Evolutionary conservation across 495 filamentous ascomycete species (phyloP).

Genomic region (Hypoxylon fragiforme): DNA sequence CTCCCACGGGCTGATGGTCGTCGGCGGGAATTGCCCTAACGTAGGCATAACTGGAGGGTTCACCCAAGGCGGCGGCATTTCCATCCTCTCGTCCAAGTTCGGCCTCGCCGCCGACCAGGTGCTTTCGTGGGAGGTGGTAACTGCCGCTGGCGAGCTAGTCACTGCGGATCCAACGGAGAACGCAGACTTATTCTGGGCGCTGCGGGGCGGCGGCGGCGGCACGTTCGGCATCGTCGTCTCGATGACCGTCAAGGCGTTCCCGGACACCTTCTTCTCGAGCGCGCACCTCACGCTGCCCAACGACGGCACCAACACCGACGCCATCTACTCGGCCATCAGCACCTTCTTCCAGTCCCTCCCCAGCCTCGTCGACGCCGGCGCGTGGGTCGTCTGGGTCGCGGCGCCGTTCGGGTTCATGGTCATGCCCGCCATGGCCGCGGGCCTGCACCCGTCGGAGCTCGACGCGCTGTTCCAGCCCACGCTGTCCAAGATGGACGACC

Average conservation of each 20-base stretch:
- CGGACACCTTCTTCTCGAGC: constrained; percentile 14
- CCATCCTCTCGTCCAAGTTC: constrained; percentile 49
- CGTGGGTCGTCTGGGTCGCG: constrained; percentile 12
- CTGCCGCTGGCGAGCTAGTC: constrained; percentile 47
- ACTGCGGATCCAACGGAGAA: constrained; percentile 50
- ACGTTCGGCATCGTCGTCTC: constrained; percentile 57
- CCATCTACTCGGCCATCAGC: constrained; percentile 7
- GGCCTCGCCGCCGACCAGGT: constrained; percentile 64
- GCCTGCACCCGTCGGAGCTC: constrained; percentile 1
- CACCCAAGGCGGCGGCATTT: constrained; percentile 58
- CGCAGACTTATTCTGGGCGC: constrained; percentile 62
- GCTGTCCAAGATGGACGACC: constrained; percentile 8
- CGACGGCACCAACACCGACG: constrained; percentile 4
- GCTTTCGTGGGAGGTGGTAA: constrained; percentile 62
- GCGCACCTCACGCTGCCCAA: constrained; percentile 1
- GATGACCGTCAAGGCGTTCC: constrained; percentile 48
- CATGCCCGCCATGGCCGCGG: constrained; percentile 11
- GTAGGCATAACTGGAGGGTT: constrained; percentile 55
- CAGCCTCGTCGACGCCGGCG: constrained; percentile 7
- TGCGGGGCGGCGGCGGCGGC: constrained; percentile 60
- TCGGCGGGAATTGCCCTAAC: constrained; percentile 52
- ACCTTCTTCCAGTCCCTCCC: constrained; percentile 11
- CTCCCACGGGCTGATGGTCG: constrained; percentile 46
- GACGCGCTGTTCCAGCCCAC: constrained; percentile 5
- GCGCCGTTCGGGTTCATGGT: constrained; percentile 13